Evolutionary conservation across 768 basidiomycete genomes (phyloP).

Genomic region (Suillus clintonianus): DNA sequence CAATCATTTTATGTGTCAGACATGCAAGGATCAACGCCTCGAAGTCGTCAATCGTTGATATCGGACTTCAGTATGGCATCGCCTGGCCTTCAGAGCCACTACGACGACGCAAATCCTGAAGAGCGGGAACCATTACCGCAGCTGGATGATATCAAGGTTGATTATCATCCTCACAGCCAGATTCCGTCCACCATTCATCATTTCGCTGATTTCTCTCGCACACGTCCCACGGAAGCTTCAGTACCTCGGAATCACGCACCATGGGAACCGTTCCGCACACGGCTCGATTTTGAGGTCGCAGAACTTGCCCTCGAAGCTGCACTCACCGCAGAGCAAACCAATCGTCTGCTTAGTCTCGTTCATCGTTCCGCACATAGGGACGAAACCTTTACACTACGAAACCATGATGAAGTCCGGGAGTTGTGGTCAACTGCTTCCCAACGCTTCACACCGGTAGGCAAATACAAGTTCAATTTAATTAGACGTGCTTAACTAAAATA

Average conservation of each 20-base stretch:
- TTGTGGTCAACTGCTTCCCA: conserved; percentile 17
- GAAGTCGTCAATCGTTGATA: not conserved
- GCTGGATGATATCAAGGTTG: conserved; percentile 23
- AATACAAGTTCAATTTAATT: not conserved
- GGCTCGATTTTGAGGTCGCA: conserved; percentile 32
- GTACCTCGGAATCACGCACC: conserved; percentile 17
- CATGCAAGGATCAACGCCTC: not conserved
- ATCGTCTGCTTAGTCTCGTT: conserved; percentile 21
- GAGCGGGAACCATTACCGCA: not conserved
- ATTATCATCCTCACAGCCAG: conserved; percentile 24
- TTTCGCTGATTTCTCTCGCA: conserved; percentile 16
- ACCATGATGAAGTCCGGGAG: conserved; percentile 16
- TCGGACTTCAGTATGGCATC: not conserved
- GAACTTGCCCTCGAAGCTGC: conserved; percentile 23
- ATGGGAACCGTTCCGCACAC: conserved; percentile 32
- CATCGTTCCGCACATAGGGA: not conserved
- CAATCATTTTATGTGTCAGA: not conserved
- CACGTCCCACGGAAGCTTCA: not conserved
- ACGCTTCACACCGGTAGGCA: conserved; percentile 10
- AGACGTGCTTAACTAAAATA: not conserved
- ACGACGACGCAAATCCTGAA: not conserved
- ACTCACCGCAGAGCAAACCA: conserved; percentile 18
- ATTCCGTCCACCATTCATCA: conserved; percentile 5
- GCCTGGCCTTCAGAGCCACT: not conserved
- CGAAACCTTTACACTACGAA: conserved; percentile 18